Conservation (phyloP, 1,284 basidiomycete genomes). For the Schizophyllum amplum region DNA sequence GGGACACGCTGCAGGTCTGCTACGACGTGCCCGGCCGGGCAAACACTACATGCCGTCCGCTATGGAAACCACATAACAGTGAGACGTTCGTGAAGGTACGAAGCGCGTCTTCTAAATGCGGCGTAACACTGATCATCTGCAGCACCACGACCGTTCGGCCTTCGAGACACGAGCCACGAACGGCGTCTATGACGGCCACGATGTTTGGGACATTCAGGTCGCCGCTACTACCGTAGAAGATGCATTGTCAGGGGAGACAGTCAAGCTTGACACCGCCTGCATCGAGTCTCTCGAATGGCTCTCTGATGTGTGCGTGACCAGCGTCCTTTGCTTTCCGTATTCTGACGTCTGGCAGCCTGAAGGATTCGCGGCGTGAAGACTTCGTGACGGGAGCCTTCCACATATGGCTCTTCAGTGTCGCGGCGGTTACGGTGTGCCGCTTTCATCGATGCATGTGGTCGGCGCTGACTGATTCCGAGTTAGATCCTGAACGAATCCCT, state of each 20-base stretch:
- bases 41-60: constrained; percentile 15
- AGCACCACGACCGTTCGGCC: background rate
- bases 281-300: constrained; percentile 30
- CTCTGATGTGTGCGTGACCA: constrained; percentile 25
- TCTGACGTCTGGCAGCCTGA: constrained; percentile 16
- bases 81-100: background rate
- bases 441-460: background rate
- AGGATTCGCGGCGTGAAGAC: constrained; percentile 33
- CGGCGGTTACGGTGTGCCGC: constrained; percentile 31
- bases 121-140: background rate
- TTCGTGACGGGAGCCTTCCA: constrained; percentile 32
- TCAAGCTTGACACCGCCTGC: background rate
- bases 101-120: constrained; percentile 7
- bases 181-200: constrained; percentile 13
- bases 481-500: constrained; percentile 42
- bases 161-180: constrained; percentile 6
- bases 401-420: constrained; percentile 33
- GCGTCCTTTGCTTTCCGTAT: background rate
- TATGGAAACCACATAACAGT: constrained; percentile 5
- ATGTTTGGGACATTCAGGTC: constrained; percentile 18
- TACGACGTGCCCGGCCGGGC: constrained; percentile 17
- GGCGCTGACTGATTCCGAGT: constrained; percentile 1
- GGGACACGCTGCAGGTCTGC: constrained; percentile 16
- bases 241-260: background rate
- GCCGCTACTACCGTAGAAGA: background rate